A percentile compares a stretch with the other conserved stretches of the same genome.
Evolutionary conservation across 2,329 filamentous ascomycete species (phyloP).

Genomic region (Myotisia sp.): DNA sequence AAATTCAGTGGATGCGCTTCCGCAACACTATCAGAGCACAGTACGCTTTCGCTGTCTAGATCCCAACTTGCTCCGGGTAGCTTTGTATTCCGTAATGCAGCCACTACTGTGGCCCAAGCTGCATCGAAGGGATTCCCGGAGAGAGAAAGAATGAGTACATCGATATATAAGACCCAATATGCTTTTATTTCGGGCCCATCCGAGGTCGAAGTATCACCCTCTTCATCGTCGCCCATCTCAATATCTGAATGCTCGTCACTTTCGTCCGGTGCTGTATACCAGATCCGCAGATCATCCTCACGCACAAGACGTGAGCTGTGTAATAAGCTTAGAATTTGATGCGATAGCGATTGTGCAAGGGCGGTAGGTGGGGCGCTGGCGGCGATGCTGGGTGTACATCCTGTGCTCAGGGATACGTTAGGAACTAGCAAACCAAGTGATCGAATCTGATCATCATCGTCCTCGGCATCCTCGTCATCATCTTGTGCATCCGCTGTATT

Average conservation of each 20-base stretch:
- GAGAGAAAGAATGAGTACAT: constrained; percentile 84
- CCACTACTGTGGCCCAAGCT: constrained; percentile 70
- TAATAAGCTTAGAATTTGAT: constrained; percentile 61
- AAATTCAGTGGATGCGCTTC: constrained; percentile 46
- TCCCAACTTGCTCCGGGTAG: constrained; percentile 76
- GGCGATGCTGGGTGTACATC: constrained; percentile 71
- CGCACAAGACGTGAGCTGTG: constrained; percentile 56
- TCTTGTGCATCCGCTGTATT: constrained; percentile 16
- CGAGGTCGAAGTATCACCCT: constrained; percentile 18
- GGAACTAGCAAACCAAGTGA: constrained; percentile 63
- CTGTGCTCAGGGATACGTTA: constrained; percentile 84
- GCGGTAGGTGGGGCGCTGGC: constrained; percentile 69
- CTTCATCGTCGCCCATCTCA: constrained; percentile 35
- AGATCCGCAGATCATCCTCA: constrained; percentile 57
- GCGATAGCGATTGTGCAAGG: constrained; percentile 72
- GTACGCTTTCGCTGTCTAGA: constrained; percentile 58
- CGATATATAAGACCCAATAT: constrained; percentile 91
- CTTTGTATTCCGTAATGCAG: constrained; percentile 62
- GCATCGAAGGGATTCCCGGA: constrained; percentile 88
- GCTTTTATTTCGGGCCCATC: constrained; percentile 49
- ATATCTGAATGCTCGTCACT: constrained; percentile 31
- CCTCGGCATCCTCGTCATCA: constrained; percentile 33
- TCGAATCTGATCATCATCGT: constrained; percentile 34
- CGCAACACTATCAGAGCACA: constrained; percentile 53
- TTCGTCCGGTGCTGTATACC: constrained; percentile 33